Evolutionary conservation across 768 basidiomycete species (phyloP), one percentile per base, ranked within the genome.

Genomic region (Amanita muscaria): DNA sequence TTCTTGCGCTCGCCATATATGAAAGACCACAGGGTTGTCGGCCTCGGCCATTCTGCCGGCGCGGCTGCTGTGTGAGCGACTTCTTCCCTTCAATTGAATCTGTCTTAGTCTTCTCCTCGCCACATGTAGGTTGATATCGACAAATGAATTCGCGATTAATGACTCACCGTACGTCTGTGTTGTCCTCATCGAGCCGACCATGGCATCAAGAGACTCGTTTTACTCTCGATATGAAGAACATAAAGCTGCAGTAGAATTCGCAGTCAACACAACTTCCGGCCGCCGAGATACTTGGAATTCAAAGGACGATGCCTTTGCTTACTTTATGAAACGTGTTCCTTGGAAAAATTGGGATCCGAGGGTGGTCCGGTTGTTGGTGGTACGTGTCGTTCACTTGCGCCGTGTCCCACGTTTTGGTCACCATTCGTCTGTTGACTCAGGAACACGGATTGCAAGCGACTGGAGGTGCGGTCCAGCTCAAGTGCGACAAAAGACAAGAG

Each of bases 271-370:
- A 6, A 66, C 65, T n/a, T 57, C 57, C 14, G 43, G 51, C 2
- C 65, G 73, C 14, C 61, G 65, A 9, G 58, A 68, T 42, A 54
- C 50, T 2, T 78, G 74, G 74, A 44, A 50, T 1, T 68, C 63
- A 12, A 57, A 60, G 21, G 62, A 67, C 21, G 63, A 64, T 12
- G 76, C 74, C 1, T 62, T 62, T 12, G 40, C 49, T 23, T 74
- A 70, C 56, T 68, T 74, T 37, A 56, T 48, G n/a, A 64, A 65
- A 34, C 61, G 68, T 9, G 51, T 61, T 35, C 74, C 74, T 1
- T 77, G 73, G 72, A 65, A 56, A 27, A 51, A 49, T 5, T 77
- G 72, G 71, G 69, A 77, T 52, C 55, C 59, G 2, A 59, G 67
- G 4, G 63, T 67, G 1, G 41, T 73, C 14, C 57, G 52, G 5